Evolutionary conservation across 2,329 filamentous ascomycete genomes (phyloP), one percentile per base, ranked within the genome.

Genomic region (Verticillium longisporum): DNA sequence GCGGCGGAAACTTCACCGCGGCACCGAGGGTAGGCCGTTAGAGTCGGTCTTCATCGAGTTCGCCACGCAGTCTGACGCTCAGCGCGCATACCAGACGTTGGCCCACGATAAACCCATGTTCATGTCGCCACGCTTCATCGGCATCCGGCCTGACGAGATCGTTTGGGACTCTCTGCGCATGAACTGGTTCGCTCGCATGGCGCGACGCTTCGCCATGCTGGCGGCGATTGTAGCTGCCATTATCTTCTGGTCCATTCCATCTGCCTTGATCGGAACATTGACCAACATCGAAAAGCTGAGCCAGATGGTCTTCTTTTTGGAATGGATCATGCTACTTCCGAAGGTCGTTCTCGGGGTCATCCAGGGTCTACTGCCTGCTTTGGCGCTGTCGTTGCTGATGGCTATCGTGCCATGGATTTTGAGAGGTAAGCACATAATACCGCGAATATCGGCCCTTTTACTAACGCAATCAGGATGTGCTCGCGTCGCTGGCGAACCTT

Each of bases 1-100:
- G 59, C 84, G 88, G 65, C 75, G 84, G 74, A 66, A 84, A 45
- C 87, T 91, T 68, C 82, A 83, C 45, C 77, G 81, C 13, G 86
- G 89, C 57, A 83, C 91, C 64, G 64, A 65, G 6, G 87, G 81
- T 31, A 80, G 84, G 59, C 82, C 83, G 66, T 78, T 88, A 60
- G 85, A 85, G 59, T 88, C 92, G 3, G 89, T 95, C n/a, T 98
- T 99, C 69, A 90, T 99, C 65, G 93, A 98, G 71, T 99, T 97
- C 70, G 83, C 85, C 65, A 87, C 84, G 4, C 91, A 96, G 71
- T 83, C 88, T 26, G 90, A 91, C 63, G 95, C 95, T 9, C 94
- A 99, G 73, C 80, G 83, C 61, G 93, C 94, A 31, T 96, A 84
- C 74, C 93, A 97, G 74, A 88, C 86, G 21, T 80, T 96, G 33